Evolutionary conservation across 306 rosid genomes (phyloP).

Genomic region (Medicago truncatula): MtrunA17r5.0-ANR NC_053049.1:40919001-40919500

Average conservation of each 20-base stretch:
- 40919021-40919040: constrained; percentile 54
- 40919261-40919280: constrained; percentile 6
- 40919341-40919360: not conserved
- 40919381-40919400: constrained; percentile 84
- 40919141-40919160: constrained; percentile 79
- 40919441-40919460: constrained; percentile 74
- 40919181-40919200: constrained; percentile 62
- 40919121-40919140: constrained; percentile 82
- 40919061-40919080: constrained; percentile 76
- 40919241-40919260: constrained; percentile 21
- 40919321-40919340: not conserved
- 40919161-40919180: constrained; percentile 62
- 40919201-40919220: constrained; percentile 80
- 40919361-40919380: constrained; percentile 76
- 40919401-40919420: constrained; percentile 70
- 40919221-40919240: constrained; percentile 74
- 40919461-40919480: constrained; percentile 72
- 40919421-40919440: constrained; percentile 70
- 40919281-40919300: constrained; percentile 8
- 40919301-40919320: not conserved
- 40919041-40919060: constrained; percentile 61
- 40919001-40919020: constrained; percentile 69
- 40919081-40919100: constrained; percentile 86
- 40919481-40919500: constrained; percentile 77
- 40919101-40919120: constrained; percentile 75